Evolutionary conservation across 1,139 yeast genomes (phyloP), one percentile per base, ranked within the genome.

Genomic region (Hemisphaericaspora lyxosophila): DNA sequence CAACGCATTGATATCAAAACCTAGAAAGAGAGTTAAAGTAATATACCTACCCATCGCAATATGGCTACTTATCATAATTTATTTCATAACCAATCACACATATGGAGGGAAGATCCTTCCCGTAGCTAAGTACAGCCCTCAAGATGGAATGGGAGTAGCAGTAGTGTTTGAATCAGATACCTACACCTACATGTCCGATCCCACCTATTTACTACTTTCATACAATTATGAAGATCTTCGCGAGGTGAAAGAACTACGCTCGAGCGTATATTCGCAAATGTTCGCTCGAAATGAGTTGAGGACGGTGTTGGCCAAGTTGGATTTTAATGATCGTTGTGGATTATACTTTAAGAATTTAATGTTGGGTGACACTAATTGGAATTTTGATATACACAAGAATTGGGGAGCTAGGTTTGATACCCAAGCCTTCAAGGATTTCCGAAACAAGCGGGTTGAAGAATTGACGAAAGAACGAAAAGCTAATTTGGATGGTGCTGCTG

Each of bases 261-360:
- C 22, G 8, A 19, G 22, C 8, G 8, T 19, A 19, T 45, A 47
- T 23, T 50, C 55, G 34, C 20, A 16, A 4, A 54, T 46, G 13
- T 44, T 46, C 19, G 32, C 35, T 13, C 40, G 38, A 26, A 49
- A 46, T 32, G 40, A 39, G 11, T 31, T 45, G 23, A 39, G 36
- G 15, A 41, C 51, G 12, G 42, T 55, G n/a, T 42, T 54, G 17
- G 44, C 41, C 9, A 24, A 24, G 23, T 39, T 53, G n/a, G 38
- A 42, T 30, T 59, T 61, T 30, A 46, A 49, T 11, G 44, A 56
- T 29, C 43, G 67, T 26, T 62, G 69, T 50, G 61, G 59, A 36
- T 53, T 63, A 34, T 63, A 59, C 38, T 63, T 63, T 49, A 52
- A 53, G 33, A 61, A 53, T 31, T 48, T 63, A 26, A 62, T 51